Conservation (phyloP, 257 asterid species). For the Schizonepeta tenuifolia region DNA sequence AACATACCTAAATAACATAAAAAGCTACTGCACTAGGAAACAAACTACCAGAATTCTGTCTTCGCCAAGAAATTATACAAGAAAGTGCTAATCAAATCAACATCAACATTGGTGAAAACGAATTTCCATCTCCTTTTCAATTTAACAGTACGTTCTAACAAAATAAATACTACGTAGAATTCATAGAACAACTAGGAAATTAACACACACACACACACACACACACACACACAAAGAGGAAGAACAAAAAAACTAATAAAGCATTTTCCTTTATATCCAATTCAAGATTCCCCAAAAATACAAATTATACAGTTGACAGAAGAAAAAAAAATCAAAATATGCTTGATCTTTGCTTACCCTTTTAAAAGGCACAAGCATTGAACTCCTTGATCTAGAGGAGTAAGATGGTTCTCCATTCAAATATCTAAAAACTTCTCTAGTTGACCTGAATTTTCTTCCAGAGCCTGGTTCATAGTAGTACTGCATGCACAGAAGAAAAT, state of each 20-base stretch:
- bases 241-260: background rate
- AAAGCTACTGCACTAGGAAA: background rate
- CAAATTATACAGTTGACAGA: background rate
- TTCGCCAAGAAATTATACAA: background rate
- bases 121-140: slow-evolving; percentile 3
- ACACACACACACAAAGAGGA: background rate
- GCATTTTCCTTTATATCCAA: background rate
- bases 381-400: background rate
- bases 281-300: background rate
- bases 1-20: background rate
- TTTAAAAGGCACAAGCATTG: background rate
- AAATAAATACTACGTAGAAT: background rate
- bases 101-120: too few species aligned
- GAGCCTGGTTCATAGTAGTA: slow-evolving; percentile 81
- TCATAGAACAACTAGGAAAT: background rate
- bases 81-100: background rate
- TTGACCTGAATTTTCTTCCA: slow-evolving; percentile 70
- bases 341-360: background rate
- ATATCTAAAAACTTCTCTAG: slow-evolving; percentile 51
- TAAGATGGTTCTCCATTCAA: slow-evolving; percentile 48
- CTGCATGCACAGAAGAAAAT: slow-evolving; percentile 45
- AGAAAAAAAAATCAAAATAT: background rate
- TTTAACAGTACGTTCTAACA: background rate
- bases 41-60: background rate
- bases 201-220: background rate